Evolutionary conservation across 495 filamentous ascomycete species (phyloP), one percentile per base, ranked within the genome.

Genomic region (Polyplosphaeria fusca): DNA sequence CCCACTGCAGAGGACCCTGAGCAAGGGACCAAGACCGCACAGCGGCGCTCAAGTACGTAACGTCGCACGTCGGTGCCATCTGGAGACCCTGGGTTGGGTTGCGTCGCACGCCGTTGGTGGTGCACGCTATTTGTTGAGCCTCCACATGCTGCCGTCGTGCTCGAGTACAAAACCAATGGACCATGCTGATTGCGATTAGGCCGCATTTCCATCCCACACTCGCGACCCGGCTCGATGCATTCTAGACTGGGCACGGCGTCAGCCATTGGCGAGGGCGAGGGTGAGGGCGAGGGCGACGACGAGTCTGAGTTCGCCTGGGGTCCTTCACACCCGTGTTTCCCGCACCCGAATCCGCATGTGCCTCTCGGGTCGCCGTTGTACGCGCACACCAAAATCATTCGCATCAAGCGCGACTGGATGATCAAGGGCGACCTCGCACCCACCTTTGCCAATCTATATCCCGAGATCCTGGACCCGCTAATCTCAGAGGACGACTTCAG

Each of bases 321-420:
- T 2, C 89, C 90, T 19, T 82, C 84, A 19, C 91, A 96, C 66
- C 91, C 91, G 4, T 95, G 91, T 69, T 95, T 83, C 67, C 91
- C 91, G 38, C 93, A 99, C 70, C 76, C 86, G 49, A 99, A 99
- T 68, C 89, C 91, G 0, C 89, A 95, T 68, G 88, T 96, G 16
- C 88, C 91, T 1, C 67, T 86, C 18, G 77, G 82, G 41, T 92
- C 88, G 1, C 75, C 81, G 5, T 82, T 95, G 59, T 86, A 85
- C 63, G 70, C 77, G 39, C 82, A 74, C 5, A 99, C 93, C 14
- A 84, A 91, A 55, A 85, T 99, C 47, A 96, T 99, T 67, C 86
- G 93, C 1, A 86, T 99, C 47, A 79, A 82, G 22, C 79, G 93
- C 22, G 93, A 97, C 69, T 99, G 90, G 87, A 85, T 96, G 77